Evolutionary conservation across 345 rosid genomes (phyloP), one percentile per base, ranked within the genome.

Genomic region (Ricinus communis): DNA sequence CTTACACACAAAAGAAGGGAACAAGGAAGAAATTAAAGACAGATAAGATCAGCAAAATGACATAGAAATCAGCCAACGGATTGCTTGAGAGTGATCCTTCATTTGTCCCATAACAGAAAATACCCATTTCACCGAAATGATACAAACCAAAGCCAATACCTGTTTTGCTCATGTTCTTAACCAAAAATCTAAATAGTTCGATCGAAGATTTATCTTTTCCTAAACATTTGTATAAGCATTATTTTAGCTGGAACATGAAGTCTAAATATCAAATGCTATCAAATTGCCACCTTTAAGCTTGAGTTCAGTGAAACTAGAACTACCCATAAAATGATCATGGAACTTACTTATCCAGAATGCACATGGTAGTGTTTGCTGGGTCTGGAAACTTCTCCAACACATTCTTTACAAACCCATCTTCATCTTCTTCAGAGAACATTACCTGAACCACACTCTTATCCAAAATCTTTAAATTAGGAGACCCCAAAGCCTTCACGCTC

Each of bases 271-370:
- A 46, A 13, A 13, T 11, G 50, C 50, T 12, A 13, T 46, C 50
- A 46, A 13, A 6, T 46, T 10, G 12, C 12, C 50, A 46, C 16
- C 50, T 46, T 46, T 46, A 46, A 46, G 50, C 50, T 4, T 9
- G 50, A 46, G 2, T 16, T 46, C 12, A 10, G 50, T 10, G 16
- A 46, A 46, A 46, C 50, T 16, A 46, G 50, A 46, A 46, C 50
- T 6, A 33, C 6, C 38, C 38, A 33, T 33, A 33, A 33, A 6
- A 33, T 15, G 65, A 59, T 41, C n/a, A 12, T 27, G 21, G 30
- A 33, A 72, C 83, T 80, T 84, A 94, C 98, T 87, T 87, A 84
- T 93, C 98, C 46, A 91, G 83, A 65, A 94, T 59, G 70, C 91
- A 94, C 31, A 91, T 59, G 75, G 77, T 77, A 5, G 93, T 91